Base-by-base conservation (phyloP, 73 alveolate species). In the Paraurostyla sp. region DNA sequence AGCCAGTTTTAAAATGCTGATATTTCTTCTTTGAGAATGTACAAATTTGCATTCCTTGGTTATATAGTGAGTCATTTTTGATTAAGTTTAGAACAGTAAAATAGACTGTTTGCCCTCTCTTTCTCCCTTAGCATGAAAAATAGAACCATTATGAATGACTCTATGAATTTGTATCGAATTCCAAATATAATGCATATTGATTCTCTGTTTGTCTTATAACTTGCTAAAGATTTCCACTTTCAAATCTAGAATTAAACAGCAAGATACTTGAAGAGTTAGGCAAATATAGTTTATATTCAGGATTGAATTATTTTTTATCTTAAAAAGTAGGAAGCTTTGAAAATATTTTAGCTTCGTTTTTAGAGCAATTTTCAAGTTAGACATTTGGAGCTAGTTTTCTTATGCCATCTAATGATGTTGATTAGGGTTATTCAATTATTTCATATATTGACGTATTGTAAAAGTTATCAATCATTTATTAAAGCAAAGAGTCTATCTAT, bases 101-200 rank as follows among this genome's bases (percentile, higher is more conserved):
- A 41, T 71, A 87, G 33, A 95, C 84, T 59, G 92, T 84, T 83
- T 84, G 62, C 23, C 96, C 96, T 71, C 85, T 88, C 71, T 93
- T 93, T n/a, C 89, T 87, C 42, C 94, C 94, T 56, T 60, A 32
- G 51, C 94, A 65, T 35, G 94, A 42, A 83, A 95, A 95, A 75
- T 91, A 95, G 80, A 87, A 95, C 97, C 98, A 95, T 80, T 95
- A 96, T 16, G 98, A 82, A 82, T 95, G 90, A 49, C 94, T 95
- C 56, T 87, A 48, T 2, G 98, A 93, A 71, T 95, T 95, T n/a
- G 97, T 93, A 54, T 95, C 98, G 60, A 89, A 88, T 30, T 95
- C 97, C 36, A 95, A 88, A 86, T 91, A 95, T 23, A 95, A 85
- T 62, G 87, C 85, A 83, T 95, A 95, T 7, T 51, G 85, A 27